A percentile compares a stretch with the other conserved stretches of the same genome.
phyloP scores from a whole-genome alignment of 2,329 filamentous ascomycete species.

The Cladosporium oxysporum region DNA sequence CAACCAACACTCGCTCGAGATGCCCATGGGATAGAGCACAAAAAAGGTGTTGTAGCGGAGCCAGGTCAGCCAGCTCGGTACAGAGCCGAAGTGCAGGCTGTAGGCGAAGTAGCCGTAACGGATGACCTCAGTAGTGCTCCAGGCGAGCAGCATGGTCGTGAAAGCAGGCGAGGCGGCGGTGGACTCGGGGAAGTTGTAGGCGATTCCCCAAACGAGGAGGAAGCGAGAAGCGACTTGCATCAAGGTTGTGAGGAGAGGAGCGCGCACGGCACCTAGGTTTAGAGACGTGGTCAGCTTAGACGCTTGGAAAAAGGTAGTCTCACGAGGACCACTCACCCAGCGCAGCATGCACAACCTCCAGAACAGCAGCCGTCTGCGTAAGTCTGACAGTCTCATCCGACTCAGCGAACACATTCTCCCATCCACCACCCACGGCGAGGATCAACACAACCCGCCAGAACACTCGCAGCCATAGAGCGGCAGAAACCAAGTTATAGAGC shows the following conservation, averaged over 20 bases:
- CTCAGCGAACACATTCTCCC: conserved; percentile 60
- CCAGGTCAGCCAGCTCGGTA: conserved; percentile 72
- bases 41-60: conserved; percentile 90
- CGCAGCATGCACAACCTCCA: conserved; percentile 82
- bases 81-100: conserved; percentile 57
- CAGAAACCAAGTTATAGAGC: conserved; percentile 79
- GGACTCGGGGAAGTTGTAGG: conserved; percentile 70
- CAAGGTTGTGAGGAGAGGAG: conserved; percentile 78
- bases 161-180: conserved; percentile 62
- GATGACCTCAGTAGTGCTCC: conserved; percentile 88
- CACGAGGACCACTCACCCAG: conserved; percentile 59
- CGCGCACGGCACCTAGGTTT: conserved; percentile 72
- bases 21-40: conserved; percentile 88
- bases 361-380: conserved; percentile 79
- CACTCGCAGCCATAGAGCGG: conserved; percentile 75
- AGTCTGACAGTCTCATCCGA: conserved; percentile 70
- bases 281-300: background rate
- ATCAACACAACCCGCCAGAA: conserved; percentile 68
- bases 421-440: conserved; percentile 38
- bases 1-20: conserved; percentile 81
- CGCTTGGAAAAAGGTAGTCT: background rate
- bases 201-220: conserved; percentile 84
- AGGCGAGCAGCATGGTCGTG: conserved; percentile 78
- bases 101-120: conserved; percentile 90
- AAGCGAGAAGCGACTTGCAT: conserved; percentile 90